These are phyloP conservation scores for Kodamaea anthophila DNA, from an alignment of 1,139 yeast species.

Conservation along the genomic window DNA sequence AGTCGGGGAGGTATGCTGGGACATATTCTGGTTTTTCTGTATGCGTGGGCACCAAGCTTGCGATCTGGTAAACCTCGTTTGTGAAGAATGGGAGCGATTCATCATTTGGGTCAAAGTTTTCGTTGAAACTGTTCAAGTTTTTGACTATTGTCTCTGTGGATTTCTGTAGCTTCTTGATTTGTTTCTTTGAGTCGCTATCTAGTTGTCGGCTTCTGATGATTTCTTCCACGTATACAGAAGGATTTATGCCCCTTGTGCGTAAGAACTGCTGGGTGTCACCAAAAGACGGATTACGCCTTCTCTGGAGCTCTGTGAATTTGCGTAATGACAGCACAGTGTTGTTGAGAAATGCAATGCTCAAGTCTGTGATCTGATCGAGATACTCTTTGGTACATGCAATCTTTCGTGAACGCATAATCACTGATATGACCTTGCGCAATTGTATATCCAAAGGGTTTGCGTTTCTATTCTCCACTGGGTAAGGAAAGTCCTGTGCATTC, in stretches of 20 bases:
- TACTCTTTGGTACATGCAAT: slow-evolving; percentile 37
- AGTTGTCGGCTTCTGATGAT: slow-evolving; percentile 19
- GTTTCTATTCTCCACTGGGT: slow-evolving; percentile 1
- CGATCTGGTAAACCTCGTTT: slow-evolving; percentile 45
- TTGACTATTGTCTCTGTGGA: slow-evolving; percentile 5
- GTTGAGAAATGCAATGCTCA: slow-evolving; percentile 48
- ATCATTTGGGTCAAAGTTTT: slow-evolving; percentile 6
- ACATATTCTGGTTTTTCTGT: slow-evolving; percentile 47
- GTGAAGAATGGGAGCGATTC: slow-evolving; percentile 36
- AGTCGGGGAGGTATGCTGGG: slow-evolving; percentile 73
- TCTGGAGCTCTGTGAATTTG: slow-evolving; percentile 57
- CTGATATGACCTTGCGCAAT: slow-evolving; percentile 28
- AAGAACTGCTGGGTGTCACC: slow-evolving; percentile 52
- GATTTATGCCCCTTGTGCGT: slow-evolving; percentile 37
- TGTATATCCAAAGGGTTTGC: slow-evolving; percentile 29
- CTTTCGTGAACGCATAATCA: slow-evolving; percentile 32
- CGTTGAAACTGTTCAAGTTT: slow-evolving; percentile 4
- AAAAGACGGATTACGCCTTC: slow-evolving; percentile 56
- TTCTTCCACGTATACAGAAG: slow-evolving; percentile 42
- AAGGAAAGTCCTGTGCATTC: background rate
- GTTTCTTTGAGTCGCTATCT: slow-evolving; percentile 2
- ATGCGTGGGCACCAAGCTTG: slow-evolving; percentile 50
- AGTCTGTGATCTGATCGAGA: slow-evolving; percentile 38
- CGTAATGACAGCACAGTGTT: slow-evolving; percentile 43
- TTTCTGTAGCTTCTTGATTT: slow-evolving; percentile 7